Percentiles rank a stretch among this genome's conserved stretches.
phyloP scores from a whole-genome alignment of 441 rosid genomes.

The Brassica hybrid region DNA sequence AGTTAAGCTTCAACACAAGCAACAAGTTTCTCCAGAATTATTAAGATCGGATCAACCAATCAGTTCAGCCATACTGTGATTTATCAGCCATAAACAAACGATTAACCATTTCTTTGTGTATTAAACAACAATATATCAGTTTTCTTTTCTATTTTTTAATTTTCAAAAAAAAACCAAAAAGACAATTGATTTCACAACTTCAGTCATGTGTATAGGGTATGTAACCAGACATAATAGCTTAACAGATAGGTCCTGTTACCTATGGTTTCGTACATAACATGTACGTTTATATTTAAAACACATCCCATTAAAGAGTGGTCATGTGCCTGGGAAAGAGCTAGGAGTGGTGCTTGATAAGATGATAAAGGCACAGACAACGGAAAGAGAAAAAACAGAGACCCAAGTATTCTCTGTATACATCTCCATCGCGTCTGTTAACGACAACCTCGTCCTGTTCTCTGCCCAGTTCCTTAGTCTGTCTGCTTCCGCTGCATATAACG shows the following conservation, averaged over 20 bases:
- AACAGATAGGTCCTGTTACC: conserved; percentile 10
- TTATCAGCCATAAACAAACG: not conserved
- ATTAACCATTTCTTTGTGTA: not conserved
- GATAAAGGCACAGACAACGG: conserved; percentile 88
- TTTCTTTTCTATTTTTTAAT: too few species aligned
- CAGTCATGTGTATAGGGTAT: not conserved
- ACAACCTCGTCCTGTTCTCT: conserved; percentile 78
- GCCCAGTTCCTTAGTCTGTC: conserved; percentile 92
- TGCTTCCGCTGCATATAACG: conserved; percentile 90
- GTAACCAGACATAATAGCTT: not conserved
- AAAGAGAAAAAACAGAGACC: conserved; percentile 94
- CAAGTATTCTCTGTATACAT: conserved; percentile 91
- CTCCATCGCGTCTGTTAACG: conserved; percentile 91
- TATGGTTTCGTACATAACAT: conserved; percentile 19
- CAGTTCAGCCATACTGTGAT: not conserved
- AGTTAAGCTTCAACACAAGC: not conserved
- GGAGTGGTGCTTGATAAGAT: conserved; percentile 75
- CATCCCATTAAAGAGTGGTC: not conserved
- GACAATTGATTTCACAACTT: not conserved
- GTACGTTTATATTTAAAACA: not conserved
- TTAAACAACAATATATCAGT: not conserved
- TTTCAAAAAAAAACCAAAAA: too few species aligned
- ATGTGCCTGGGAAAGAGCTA: conserved; percentile 65
- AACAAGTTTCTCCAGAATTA: not conserved
- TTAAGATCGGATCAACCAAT: not conserved